Conservation (phyloP, 139 green algal species). For the Chlorella vulgaris region DNA sequence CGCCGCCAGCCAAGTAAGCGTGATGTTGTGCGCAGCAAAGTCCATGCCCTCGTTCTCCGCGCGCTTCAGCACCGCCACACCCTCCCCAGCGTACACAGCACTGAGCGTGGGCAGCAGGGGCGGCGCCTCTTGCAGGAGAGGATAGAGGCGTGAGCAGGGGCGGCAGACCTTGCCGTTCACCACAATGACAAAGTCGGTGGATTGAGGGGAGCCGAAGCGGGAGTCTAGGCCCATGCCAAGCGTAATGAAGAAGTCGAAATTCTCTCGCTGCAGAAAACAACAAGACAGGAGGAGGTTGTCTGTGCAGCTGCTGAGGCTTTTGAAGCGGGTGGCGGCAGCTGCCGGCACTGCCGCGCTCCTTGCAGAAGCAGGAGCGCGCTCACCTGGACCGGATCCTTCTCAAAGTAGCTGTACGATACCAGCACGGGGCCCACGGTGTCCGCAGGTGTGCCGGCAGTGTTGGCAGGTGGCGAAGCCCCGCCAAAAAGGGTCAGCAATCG, state of each 20-base stretch:
- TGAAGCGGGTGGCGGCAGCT: too few species aligned
- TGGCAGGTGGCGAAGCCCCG: too few species aligned
- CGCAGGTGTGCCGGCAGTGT: neutral
- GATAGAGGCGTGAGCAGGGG: conserved; percentile 58
- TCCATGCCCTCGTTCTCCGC: conserved; percentile 82
- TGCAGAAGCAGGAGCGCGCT: too few species aligned
- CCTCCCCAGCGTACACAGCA: neutral
- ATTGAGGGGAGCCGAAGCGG: conserved; percentile 4
- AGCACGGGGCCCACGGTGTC: conserved; percentile 43
- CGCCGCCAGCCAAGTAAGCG: conserved; percentile 52
- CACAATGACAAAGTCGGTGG: conserved; percentile 55
- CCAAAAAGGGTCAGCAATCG: neutral
- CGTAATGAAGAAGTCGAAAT: conserved; percentile 74
- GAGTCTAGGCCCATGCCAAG: conserved; percentile 56
- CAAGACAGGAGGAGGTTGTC: neutral
- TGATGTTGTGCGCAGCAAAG: conserved; percentile 76
- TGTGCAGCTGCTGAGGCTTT: neutral
- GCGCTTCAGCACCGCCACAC: conserved; percentile 56
- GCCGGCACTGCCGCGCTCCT: too few species aligned
- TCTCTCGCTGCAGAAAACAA: conserved; percentile 40
- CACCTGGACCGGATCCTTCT: conserved; percentile 71
- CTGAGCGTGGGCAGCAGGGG: conserved; percentile 19
- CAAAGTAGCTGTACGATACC: conserved; percentile 73
- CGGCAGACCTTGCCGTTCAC: conserved; percentile 61
- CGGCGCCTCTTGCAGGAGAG: conserved; percentile 39